A percentile compares a stretch with the other conserved stretches of the same genome.
Conservation (phyloP, 1,139 yeast genomes). For the Pichia sp. region DNA sequence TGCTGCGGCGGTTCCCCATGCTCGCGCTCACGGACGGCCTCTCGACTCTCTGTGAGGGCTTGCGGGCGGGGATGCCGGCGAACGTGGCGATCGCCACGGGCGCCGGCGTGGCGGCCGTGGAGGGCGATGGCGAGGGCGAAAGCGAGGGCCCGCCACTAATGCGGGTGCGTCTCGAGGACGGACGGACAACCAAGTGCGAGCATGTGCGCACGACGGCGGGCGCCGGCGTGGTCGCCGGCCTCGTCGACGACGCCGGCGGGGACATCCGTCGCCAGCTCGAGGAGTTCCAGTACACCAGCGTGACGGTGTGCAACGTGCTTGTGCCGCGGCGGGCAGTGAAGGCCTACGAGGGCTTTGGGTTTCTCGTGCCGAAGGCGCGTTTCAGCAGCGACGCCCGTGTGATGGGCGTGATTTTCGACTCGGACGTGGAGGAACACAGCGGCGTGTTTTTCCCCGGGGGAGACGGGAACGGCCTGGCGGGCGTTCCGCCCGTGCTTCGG, state of each 20-base stretch:
- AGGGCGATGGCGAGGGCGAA: not conserved
- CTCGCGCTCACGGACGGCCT: constrained; percentile 47
- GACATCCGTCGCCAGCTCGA: constrained; percentile 23
- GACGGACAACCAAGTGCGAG: constrained; percentile 36
- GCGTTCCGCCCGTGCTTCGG: not conserved
- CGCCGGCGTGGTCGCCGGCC: constrained; percentile 28
- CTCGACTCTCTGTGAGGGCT: constrained; percentile 44
- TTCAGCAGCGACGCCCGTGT: constrained; percentile 52
- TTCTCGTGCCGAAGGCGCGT: constrained; percentile 63
- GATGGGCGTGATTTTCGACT: constrained; percentile 87
- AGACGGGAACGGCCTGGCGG: too few species aligned
- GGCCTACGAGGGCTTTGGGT: constrained; percentile 68
- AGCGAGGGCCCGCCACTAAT: too few species aligned
- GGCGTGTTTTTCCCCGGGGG: constrained; percentile 6
- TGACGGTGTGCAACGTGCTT: constrained; percentile 60
- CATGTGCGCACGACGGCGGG: constrained; percentile 59
- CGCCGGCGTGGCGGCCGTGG: constrained; percentile 16
- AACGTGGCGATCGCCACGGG: constrained; percentile 41
- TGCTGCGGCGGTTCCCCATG: constrained; percentile 45
- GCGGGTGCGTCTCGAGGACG: constrained; percentile 17
- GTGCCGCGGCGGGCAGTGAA: constrained; percentile 42
- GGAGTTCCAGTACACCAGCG: constrained; percentile 46
- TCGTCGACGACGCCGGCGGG: constrained; percentile 13
- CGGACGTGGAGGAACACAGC: constrained; percentile 55
- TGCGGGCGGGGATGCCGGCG: constrained; percentile 34